A percentile compares a stretch with the other conserved stretches of the same genome.
These are phyloP conservation scores for Dalbergia cultrata DNA, from an alignment of 306 rosid species.

Conservation along the genomic window DNA sequence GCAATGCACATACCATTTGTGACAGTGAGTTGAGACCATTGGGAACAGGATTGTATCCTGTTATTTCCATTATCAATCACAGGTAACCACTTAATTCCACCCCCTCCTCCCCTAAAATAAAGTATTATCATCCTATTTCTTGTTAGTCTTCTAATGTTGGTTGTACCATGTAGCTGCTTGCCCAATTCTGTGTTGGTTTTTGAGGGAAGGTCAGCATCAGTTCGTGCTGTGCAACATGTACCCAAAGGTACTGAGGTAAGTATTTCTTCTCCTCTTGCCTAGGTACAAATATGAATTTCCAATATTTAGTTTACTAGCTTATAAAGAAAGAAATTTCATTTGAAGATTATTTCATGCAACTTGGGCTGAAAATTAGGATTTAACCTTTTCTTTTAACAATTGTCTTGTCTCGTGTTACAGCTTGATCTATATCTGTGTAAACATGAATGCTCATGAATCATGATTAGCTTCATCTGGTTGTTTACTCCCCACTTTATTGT, in stretches of 20 bases:
- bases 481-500: too few species aligned
- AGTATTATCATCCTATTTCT: constrained; percentile 36
- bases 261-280: constrained; percentile 17
- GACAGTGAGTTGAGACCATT: constrained; percentile 90
- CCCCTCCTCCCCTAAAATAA: background rate
- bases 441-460: too few species aligned
- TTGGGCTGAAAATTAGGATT: constrained; percentile 18
- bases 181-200: constrained; percentile 89
- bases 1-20: constrained; percentile 96
- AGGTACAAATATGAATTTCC: constrained; percentile 17
- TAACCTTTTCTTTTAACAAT: background rate
- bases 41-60: constrained; percentile 93
- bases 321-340: constrained; percentile 39
- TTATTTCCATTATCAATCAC: constrained; percentile 90
- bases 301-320: constrained; percentile 21
- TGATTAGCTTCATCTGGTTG: too few species aligned
- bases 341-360: constrained; percentile 15
- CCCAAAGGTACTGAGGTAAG: constrained; percentile 81
- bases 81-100: constrained; percentile 63
- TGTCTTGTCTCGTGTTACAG: background rate
- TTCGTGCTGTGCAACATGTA: constrained; percentile 82
- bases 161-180: constrained; percentile 65
- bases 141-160: constrained; percentile 48
- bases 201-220: constrained; percentile 79
- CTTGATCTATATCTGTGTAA: too few species aligned